Evolutionary conservation across 208 protist genomes (phyloP).

Genomic region (Naegleria fowleri): DNA sequence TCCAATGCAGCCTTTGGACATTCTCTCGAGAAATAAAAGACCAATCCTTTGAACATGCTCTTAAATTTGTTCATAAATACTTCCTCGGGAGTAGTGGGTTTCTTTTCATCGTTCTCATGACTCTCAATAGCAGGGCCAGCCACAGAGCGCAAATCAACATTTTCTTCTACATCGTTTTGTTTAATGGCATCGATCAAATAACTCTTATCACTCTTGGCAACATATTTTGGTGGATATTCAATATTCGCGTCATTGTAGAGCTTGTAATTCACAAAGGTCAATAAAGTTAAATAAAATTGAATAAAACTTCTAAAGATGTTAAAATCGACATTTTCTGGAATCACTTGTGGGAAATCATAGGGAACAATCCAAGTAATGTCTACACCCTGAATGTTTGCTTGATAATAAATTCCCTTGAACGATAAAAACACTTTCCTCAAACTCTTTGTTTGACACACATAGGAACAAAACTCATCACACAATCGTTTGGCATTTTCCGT

Average conservation of each 20-base stretch:
- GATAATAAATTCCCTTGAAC: constrained; percentile 97
- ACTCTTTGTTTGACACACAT: constrained; percentile 63
- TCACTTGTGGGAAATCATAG: constrained; percentile 89
- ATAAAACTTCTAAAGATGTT: constrained; percentile 91
- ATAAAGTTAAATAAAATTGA: constrained; percentile 90
- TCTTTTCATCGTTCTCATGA: not conserved
- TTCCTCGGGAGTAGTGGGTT: not conserved
- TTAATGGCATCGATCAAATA: not conserved
- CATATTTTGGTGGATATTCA: constrained; percentile 55
- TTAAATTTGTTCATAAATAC: constrained; percentile 48
- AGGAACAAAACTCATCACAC: constrained; percentile 66
- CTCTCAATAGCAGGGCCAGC: not conserved
- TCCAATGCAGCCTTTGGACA: constrained; percentile 71
- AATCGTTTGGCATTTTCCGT: constrained; percentile 62
- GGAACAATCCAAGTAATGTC: constrained; percentile 93
- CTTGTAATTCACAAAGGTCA: constrained; percentile 93
- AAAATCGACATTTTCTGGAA: constrained; percentile 86
- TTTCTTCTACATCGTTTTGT: not conserved
- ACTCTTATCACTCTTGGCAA: not conserved
- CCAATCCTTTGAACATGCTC: constrained; percentile 60
- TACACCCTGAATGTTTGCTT: constrained; percentile 86
- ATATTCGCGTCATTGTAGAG: constrained; percentile 74
- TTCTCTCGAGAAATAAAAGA: constrained; percentile 79
- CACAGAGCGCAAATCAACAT: not conserved
- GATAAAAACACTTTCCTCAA: constrained; percentile 93